Evolutionary conservation across 768 basidiomycete species (phyloP).

Genomic region (Trametes cingulata): DNA sequence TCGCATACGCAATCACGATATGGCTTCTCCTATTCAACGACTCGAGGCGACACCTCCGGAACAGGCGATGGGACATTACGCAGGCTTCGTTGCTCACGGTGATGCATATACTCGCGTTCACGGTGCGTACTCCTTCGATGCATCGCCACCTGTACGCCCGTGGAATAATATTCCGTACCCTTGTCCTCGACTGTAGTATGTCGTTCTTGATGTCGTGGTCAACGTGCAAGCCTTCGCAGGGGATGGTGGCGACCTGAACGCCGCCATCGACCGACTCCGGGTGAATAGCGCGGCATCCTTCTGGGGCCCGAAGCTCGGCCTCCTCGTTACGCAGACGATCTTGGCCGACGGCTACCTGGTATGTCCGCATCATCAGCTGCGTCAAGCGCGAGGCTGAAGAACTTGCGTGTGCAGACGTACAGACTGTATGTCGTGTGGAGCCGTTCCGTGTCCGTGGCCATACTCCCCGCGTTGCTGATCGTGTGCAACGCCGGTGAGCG

Average conservation of each 20-base stretch:
- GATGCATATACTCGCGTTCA: not conserved
- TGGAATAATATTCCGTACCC: too few relatives aligned
- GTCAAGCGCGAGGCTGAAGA: too few relatives aligned
- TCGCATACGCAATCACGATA: not conserved
- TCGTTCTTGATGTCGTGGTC: not conserved
- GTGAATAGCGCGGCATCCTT: not conserved
- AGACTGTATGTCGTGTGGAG: not conserved
- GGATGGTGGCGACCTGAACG: not conserved
- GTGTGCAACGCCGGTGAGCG: not conserved
- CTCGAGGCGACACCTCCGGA: not conserved
- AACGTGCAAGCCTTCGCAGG: not conserved
- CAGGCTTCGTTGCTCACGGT: not conserved
- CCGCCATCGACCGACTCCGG: not conserved
- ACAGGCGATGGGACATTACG: not conserved
- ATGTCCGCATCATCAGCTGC: not conserved
- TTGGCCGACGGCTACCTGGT: not conserved
- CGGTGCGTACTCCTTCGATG: not conserved
- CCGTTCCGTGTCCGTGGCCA: not conserved
- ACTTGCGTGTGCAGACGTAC: not conserved
- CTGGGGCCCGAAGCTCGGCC: not conserved
- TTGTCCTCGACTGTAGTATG: not conserved
- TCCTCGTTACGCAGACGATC: not conserved
- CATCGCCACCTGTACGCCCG: too few relatives aligned
- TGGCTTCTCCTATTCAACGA: not conserved
- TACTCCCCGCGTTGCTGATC: not conserved